Base-by-base conservation (phyloP, 2,329 filamentous ascomycete species). In the Ustilaginoidea virens region DNA sequence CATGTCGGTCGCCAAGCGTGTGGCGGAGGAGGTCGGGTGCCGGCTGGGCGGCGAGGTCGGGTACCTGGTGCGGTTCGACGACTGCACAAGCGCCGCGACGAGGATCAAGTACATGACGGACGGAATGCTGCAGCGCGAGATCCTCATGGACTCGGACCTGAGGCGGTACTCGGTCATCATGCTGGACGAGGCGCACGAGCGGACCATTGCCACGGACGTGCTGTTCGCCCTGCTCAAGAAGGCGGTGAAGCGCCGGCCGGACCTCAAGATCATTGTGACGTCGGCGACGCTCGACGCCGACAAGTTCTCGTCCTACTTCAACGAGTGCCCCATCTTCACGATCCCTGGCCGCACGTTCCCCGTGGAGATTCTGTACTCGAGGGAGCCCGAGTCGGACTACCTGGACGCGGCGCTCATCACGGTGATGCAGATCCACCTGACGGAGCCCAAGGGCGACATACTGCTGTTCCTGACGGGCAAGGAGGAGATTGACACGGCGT, bases 71-170 rank as follows among this genome's bases (percentile, higher is more conserved):
- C 82, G 90, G 49, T 98, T 98, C 48, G 90, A 98, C 47, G 90
- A 98, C 55, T 80, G 77, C 49, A 94, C 87, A 0, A 81, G 77
- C 38, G 74, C 82, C 2, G 68, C 76, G 12, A 98, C 90, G 1
- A 82, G 77, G 47, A 93, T 98, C 61, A 98, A 98, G 60, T 98
- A 98, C 59, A 94, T 98, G 87, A 98, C 90, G 11, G 90, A 98
- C 45, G 90, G 90, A 53, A 96, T 96, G 81, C 69, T 98, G 49
- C 76, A 94, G 56, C 72, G 90, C 60, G 90, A 98, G 57, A 85
- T 94, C 48, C 66, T 98, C 29, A 68, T 94, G 40, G 90, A 98
- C 49, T 80, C 86, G 1, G 80, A 93, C 43, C 59, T 98, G 39
- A 80, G 69, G 46, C 74, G 80, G 39, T 98, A 98, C 48, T 92